These are phyloP conservation scores for Neurospora hispaniola DNA, from an alignment of 495 filamentous ascomycete species.

Conservation along the genomic window DNA sequence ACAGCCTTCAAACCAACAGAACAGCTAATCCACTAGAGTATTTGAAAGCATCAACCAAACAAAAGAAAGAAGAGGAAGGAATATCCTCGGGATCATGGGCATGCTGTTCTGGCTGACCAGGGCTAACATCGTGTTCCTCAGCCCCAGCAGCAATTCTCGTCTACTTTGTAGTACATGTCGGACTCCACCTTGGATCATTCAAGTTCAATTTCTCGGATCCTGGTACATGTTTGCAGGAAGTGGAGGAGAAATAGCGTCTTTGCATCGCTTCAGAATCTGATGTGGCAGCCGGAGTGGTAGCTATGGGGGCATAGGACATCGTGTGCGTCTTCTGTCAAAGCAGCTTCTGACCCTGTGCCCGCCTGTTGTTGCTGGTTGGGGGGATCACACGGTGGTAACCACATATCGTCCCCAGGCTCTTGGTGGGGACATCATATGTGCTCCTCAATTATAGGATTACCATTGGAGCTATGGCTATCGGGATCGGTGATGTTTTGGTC, in stretches of 20 bases:
- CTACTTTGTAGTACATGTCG: not conserved
- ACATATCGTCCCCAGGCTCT: not conserved
- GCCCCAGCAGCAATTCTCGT: not conserved
- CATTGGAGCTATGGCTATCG: not conserved
- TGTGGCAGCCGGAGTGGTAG: not conserved
- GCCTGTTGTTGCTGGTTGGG: not conserved
- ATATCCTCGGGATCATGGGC: not conserved
- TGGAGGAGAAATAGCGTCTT: not conserved
- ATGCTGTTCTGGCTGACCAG: not conserved
- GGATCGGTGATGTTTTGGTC: not conserved
- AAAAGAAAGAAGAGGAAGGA: no score
- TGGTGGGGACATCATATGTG: not conserved
- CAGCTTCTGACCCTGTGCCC: not conserved
- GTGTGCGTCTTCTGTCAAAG: not conserved
- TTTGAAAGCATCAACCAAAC: no score
- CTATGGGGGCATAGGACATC: not conserved
- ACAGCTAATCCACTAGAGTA: no score
- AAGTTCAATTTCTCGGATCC: not conserved
- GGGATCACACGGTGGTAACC: not conserved
- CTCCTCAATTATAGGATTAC: not conserved
- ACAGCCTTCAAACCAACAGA: no score
- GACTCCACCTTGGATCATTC: not conserved
- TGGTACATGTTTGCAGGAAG: not conserved
- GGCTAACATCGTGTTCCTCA: not conserved
- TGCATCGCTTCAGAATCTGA: not conserved